Base-by-base conservation (phyloP, 306 rosid species). In the Boehmeria nivea region DNA sequence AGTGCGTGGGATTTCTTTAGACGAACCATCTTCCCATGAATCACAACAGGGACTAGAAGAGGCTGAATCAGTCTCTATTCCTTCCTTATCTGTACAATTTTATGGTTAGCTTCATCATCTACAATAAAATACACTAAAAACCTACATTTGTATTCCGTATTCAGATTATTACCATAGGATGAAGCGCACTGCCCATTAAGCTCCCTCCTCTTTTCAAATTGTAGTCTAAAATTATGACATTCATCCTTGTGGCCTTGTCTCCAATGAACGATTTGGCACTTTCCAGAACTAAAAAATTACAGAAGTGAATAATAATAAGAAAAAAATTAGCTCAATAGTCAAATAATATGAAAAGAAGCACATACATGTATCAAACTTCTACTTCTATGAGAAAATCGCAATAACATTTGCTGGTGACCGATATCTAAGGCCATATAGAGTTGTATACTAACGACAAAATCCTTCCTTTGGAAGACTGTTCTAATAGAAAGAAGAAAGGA, bases 201-300 rank as follows among this genome's bases (percentile, higher is more conserved):
- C 51, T 64, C 62, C 63, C 52, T 3, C 53, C 17, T 63, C 43
- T 43, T 48, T 26, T 40, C 15, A 51, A 51, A 22, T 62, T 22
- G 79, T 77, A 71, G 89, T 53, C 57, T 45, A 66, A 5, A 11
- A n/a, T 14, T 87, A 56, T 23, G 79, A 52, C 99, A 91, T 39
- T 91, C 89, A 22, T 73, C 85, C 74, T 73, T 91, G 76, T 91
- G 96, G 31, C 99, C 99, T 75, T 78, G 95, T 39, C 89, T 81
- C 99, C 96, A 91, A 66, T 91, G 98, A 63, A 77, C 52, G 20
- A 87, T 82, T 81, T 91, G 96, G 69, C 98, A 91, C 76, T 78
- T 74, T 26, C 82, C 81, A 21, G 98, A 84, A 75, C 98, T 90
- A 11, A 72, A 50, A 81, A 86, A 24, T 61, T 69, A 14, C 22